These are phyloP conservation scores for Lepraria neglecta DNA, from an alignment of 495 filamentous ascomycete genomes.

Conservation along the genomic window DNA sequence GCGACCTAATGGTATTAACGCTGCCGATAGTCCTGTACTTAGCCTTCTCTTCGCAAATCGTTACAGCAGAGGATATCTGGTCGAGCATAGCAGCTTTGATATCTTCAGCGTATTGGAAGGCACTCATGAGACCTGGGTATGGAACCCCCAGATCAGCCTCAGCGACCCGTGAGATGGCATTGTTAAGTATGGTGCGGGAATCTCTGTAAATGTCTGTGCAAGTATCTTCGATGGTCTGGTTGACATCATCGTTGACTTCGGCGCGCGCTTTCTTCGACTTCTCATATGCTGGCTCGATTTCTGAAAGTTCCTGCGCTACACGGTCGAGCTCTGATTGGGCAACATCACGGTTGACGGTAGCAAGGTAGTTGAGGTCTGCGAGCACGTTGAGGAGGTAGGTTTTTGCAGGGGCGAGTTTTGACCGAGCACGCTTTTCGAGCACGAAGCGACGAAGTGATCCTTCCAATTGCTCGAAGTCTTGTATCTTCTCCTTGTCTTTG, in stretches of 20 bases:
- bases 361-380: conserved; percentile 73
- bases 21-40: conserved; percentile 69
- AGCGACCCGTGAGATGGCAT: conserved; percentile 67
- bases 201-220: conserved; percentile 77
- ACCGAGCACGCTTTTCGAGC: conserved; percentile 88
- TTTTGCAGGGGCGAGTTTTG: conserved; percentile 91
- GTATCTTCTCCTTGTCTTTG: conserved; percentile 78
- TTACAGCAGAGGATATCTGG: conserved; percentile 71
- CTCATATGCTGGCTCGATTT: conserved; percentile 80
- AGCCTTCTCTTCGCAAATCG: conserved; percentile 75
- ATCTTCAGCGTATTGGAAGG: conserved; percentile 89
- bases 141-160: conserved; percentile 69
- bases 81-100: conserved; percentile 87
- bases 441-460: conserved; percentile 86
- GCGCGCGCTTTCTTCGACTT: conserved; percentile 71
- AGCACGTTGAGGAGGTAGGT: conserved; percentile 95
- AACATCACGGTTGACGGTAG: conserved; percentile 80
- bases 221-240: conserved; percentile 74
- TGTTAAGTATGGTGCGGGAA: conserved; percentile 64
- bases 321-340: conserved; percentile 80
- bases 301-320: conserved; percentile 68
- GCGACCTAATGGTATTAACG: conserved; percentile 78
- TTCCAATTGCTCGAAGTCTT: conserved; percentile 86
- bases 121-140: conserved; percentile 79
- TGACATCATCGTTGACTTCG: conserved; percentile 76